phyloP scores from a whole-genome alignment of 257 asterid genomes.

The Plectranthus barbatus region DNA sequence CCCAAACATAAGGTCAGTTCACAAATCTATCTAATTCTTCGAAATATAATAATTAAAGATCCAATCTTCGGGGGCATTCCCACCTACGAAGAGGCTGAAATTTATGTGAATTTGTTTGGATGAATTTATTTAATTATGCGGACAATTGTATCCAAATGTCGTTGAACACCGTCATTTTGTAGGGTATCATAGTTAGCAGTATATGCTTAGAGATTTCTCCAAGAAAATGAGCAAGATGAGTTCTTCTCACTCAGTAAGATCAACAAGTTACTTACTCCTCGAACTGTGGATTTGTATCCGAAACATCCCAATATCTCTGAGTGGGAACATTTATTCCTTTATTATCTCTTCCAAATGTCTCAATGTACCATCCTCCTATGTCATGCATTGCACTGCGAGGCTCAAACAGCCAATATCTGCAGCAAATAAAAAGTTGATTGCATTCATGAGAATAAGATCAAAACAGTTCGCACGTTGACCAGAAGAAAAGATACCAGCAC shows the following conservation, averaged over 20 bases:
- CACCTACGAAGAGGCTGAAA: too few relatives aligned
- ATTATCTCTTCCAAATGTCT: slow-evolving; percentile 74
- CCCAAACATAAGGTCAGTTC: too few relatives aligned
- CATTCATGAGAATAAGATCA: slow-evolving; percentile 13
- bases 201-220: slow-evolving; percentile 2
- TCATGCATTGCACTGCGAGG: slow-evolving; percentile 95
- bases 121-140: too few relatives aligned
- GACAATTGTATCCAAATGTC: too few relatives aligned
- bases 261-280: slow-evolving; percentile 55
- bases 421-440: slow-evolving; percentile 17
- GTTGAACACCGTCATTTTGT: too few relatives aligned
- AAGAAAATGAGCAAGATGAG: slow-evolving; percentile 3
- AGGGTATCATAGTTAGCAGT: neutral
- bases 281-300: slow-evolving; percentile 32
- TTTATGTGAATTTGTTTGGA: too few relatives aligned
- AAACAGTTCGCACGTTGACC: neutral
- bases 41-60: too few relatives aligned
- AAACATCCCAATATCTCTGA: slow-evolving; percentile 66
- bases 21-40: too few relatives aligned
- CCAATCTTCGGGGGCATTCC: too few relatives aligned
- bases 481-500: neutral
- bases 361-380: slow-evolving; percentile 93
- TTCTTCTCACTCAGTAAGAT: slow-evolving; percentile 8
- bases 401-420: slow-evolving; percentile 93
- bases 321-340: slow-evolving; percentile 62